Percentiles rank a stretch among this genome's conserved stretches.
Evolutionary conservation across 2,329 filamentous ascomycete genomes (phyloP).

Genomic region (Venturia aucupariae): DNA sequence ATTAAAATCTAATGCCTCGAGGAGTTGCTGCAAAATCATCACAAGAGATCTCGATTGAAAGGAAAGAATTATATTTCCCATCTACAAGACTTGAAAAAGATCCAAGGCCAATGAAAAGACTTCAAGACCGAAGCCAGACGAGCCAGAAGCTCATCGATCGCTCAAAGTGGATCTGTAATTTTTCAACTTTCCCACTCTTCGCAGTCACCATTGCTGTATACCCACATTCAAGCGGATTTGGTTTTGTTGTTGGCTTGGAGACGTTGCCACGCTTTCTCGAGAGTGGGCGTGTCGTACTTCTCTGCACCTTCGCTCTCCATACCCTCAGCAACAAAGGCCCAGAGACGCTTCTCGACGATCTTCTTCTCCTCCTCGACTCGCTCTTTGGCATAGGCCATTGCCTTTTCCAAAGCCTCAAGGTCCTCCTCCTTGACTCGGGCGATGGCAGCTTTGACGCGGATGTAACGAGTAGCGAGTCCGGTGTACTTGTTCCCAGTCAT

Average conservation of each 20-base stretch:
- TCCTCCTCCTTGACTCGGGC: background rate
- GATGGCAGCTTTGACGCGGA: background rate
- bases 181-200: too few relatives aligned
- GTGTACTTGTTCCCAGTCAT: background rate
- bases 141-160: background rate
- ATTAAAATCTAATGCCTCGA: background rate
- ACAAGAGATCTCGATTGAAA: background rate
- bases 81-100: too few relatives aligned
- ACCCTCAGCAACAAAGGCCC: background rate
- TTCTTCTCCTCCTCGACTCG: background rate
- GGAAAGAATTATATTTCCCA: background rate
- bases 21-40: background rate
- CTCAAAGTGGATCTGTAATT: too few relatives aligned
- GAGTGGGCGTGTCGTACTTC: background rate
- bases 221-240: background rate
- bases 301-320: background rate
- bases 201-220: background rate
- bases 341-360: background rate
- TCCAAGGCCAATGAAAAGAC: background rate
- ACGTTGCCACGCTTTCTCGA: background rate
- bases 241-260: background rate
- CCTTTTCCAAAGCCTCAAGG: background rate
- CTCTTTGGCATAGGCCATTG: background rate
- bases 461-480: background rate
- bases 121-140: background rate